phyloP scores from a whole-genome alignment of 2,329 filamentous ascomycete species.

The Penicillium sp. region DNA sequence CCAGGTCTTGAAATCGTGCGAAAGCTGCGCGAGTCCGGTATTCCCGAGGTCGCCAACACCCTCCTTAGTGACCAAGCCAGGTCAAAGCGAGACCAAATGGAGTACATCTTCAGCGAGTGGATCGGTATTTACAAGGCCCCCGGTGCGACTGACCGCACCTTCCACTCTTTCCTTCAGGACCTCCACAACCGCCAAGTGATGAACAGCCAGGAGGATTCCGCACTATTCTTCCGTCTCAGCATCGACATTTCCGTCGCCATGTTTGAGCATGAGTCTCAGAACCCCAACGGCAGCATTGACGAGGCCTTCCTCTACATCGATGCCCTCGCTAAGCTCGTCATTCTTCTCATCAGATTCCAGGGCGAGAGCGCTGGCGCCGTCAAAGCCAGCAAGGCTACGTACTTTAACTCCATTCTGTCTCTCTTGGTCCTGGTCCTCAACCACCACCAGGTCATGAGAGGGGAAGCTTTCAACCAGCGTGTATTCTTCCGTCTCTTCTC shows the following conservation, averaged over 20 bases:
- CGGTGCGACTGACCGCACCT: conserved; percentile 69
- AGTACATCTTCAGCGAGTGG: conserved; percentile 97
- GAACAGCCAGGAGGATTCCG: conserved; percentile 70
- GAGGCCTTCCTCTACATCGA: conserved; percentile 67
- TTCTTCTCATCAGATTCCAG: conserved; percentile 71
- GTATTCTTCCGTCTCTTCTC: conserved; percentile 91
- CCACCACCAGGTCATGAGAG: conserved; percentile 77
- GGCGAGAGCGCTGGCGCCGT: conserved; percentile 59
- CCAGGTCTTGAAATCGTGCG: conserved; percentile 69
- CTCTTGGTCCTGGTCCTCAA: conserved; percentile 79
- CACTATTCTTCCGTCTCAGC: conserved; percentile 74
- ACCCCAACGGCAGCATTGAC: conserved; percentile 59
- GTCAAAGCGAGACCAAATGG: conserved; percentile 75
- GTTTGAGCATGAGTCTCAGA: conserved; percentile 69
- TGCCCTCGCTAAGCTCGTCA: conserved; percentile 76
- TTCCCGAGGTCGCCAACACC: conserved; percentile 55
- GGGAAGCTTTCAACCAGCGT: conserved; percentile 79
- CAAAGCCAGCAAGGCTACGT: conserved; percentile 63
- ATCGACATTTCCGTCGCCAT: conserved; percentile 75
- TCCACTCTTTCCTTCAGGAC: conserved; percentile 77
- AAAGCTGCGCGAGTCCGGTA: conserved; percentile 56
- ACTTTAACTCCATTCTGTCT: conserved; percentile 74
- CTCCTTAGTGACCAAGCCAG: conserved; percentile 56
- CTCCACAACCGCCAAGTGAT: conserved; percentile 73
- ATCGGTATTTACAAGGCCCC: conserved; percentile 74